Evolutionary conservation across 208 protist genomes (phyloP), one percentile per base, ranked within the genome.

Genomic region (Plasmodiophora brassicae): DNA sequence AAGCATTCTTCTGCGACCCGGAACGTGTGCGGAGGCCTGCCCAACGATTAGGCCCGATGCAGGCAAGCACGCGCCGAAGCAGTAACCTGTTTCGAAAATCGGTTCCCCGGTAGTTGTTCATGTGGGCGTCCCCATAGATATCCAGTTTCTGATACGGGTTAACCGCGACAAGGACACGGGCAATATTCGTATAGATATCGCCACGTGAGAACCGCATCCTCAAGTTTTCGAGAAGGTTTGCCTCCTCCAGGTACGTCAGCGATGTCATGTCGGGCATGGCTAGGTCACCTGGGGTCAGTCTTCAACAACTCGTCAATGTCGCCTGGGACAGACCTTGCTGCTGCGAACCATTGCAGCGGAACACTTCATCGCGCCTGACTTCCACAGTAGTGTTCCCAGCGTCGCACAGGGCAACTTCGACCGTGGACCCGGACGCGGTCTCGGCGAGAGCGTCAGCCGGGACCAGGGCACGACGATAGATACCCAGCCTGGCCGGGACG

Each of bases 181-280:
- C 50, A 85, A 88, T 88, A 32, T 78, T 78, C n/a, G 65, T 78
- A 32, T 78, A 78, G 65, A 78, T 78, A 8, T 78, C 65, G n/a
- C 41, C n/a, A 32, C 65, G 65, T 44, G n/a, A 14, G 41, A 78
- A 88, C 14, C 85, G 85, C 1, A 35, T 78, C 38, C 60, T 53
- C 32, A 88, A 54, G 85, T 88, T 88, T 54, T 88, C 50, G 1
- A 88, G 22, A 22, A 88, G 28, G 54, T 88, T 54, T 1, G 85
- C 50, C 46, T 88, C 85, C n/a, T 88, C 85, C 85, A 88, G 46
- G 28, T 88, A 88, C 36, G 60, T 88, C 44, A 88, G 46, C 1
- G 85, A 86, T n/a, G 85, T 78, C 35, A 88, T 45, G 54, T 88
- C 85, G 20, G 65, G n/a, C 32, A 78, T 78, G 20, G 32, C 65